Evolutionary conservation across 2,329 filamentous ascomycete genomes (phyloP).

Genomic region (Moelleriella libera): DNA sequence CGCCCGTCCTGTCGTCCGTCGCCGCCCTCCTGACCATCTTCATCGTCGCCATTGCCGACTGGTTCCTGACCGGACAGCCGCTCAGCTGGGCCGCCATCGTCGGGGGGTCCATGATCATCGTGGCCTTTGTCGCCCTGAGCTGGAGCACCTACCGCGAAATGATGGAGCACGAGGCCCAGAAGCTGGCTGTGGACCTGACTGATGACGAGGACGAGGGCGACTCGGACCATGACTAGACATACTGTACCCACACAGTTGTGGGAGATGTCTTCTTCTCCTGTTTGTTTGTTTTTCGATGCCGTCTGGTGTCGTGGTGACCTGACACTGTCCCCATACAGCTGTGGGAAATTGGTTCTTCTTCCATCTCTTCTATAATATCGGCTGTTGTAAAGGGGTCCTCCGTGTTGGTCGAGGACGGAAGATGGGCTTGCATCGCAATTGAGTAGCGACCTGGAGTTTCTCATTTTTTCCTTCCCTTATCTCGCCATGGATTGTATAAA

Average conservation of each 20-base stretch:
- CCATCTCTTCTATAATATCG: no score
- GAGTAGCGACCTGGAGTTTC: no score
- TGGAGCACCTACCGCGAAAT: slow-evolving; percentile 93
- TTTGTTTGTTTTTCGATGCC: not conserved
- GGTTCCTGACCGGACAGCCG: slow-evolving; percentile 66
- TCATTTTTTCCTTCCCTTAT: no score
- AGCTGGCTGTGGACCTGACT: slow-evolving; percentile 27
- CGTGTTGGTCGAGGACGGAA: no score
- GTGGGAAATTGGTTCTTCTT: no score
- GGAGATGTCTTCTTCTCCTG: not conserved
- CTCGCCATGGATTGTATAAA: no score
- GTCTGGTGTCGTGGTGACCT: not conserved
- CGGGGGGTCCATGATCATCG: slow-evolving; percentile 78
- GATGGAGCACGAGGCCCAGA: slow-evolving; percentile 63
- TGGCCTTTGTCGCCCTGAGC: slow-evolving; percentile 73
- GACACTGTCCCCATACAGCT: not conserved
- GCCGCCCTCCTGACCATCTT: slow-evolving; percentile 93
- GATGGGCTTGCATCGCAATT: no score
- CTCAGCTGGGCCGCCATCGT: slow-evolving; percentile 61
- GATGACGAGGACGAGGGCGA: slow-evolving; percentile 34
- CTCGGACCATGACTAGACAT: slow-evolving; percentile 3
- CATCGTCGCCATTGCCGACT: slow-evolving; percentile 85
- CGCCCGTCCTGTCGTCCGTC: slow-evolving; percentile 82
- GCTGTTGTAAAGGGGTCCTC: no score
- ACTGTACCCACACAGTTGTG: no score